Conservation (phyloP, 1,139 yeast genomes). For the Scheffersomyces segobiensis region DNA sequence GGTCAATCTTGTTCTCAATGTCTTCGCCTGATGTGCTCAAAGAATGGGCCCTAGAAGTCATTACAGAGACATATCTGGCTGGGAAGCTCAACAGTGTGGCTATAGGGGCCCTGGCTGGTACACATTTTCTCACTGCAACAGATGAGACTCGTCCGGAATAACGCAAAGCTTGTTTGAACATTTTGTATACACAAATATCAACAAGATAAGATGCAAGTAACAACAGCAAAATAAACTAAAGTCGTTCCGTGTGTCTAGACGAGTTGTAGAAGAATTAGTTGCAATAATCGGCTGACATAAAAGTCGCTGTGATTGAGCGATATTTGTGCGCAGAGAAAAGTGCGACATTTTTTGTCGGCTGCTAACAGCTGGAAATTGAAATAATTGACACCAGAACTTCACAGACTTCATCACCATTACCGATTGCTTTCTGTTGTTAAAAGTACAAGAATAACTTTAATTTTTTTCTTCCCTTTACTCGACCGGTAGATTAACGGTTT, state of each 20-base stretch:
- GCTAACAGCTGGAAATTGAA: background rate
- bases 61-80: background rate
- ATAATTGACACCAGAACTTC: background rate
- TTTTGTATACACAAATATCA: background rate
- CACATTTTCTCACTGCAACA: background rate
- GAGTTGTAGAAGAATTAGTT: background rate
- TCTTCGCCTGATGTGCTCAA: conserved; percentile 51
- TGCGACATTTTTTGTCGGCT: background rate
- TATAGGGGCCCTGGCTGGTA: background rate
- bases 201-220: background rate
- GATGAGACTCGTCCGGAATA: background rate
- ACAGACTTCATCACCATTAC: conserved; percentile 10
- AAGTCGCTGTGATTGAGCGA: background rate
- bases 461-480: conserved; percentile 4
- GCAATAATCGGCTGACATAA: background rate
- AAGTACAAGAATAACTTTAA: conserved; percentile 4
- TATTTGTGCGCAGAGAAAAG: background rate
- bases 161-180: background rate
- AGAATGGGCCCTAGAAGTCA: conserved; percentile 8
- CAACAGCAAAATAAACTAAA: background rate
- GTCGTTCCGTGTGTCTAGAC: background rate
- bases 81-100: background rate
- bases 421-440: conserved; percentile 7
- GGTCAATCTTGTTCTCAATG: conserved; percentile 51
- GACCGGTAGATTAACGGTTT: background rate